Conservation (phyloP, 2,329 filamentous ascomycete genomes). For the Polytolypa hystricis region DNA sequence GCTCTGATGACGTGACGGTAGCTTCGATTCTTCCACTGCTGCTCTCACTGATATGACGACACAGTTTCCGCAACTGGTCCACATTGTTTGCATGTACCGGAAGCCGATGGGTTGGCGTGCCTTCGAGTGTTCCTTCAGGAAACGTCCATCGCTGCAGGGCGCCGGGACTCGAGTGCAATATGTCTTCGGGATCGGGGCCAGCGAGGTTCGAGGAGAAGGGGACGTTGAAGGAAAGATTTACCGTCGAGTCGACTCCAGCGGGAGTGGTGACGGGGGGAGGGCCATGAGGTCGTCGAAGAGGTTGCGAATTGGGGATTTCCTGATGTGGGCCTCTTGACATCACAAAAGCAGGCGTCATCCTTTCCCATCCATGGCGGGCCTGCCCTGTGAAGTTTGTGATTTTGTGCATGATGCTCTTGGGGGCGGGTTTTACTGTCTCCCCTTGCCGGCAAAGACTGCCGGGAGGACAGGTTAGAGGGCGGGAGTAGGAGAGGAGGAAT, state of each 20-base stretch:
- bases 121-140: conserved; percentile 73
- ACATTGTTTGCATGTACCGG: conserved; percentile 88
- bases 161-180: conserved; percentile 80
- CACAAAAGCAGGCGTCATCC: conserved; percentile 55
- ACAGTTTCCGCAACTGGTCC: conserved; percentile 64
- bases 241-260: conserved; percentile 61
- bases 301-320: conserved; percentile 41
- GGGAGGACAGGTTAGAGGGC: no score
- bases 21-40: conserved; percentile 66
- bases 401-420: conserved; percentile 47
- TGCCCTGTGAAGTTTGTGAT: conserved; percentile 57
- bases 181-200: conserved; percentile 87
- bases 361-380: conserved; percentile 57
- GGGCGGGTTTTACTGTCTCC: no score
- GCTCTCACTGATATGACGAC: conserved; percentile 64
- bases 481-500: no score
- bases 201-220: conserved; percentile 87
- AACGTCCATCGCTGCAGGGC: conserved; percentile 90
- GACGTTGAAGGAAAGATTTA: conserved; percentile 95
- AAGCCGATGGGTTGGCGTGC: conserved; percentile 73
- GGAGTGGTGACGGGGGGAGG: conserved; percentile 46
- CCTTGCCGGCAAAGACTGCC: no score
- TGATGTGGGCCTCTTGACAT: conserved; percentile 50
- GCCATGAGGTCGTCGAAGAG: conserved; percentile 46
- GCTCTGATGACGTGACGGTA: conserved; percentile 69